Base-by-base conservation (phyloP, 768 basidiomycete genomes). In the Phaeotremella fagi region DNA sequence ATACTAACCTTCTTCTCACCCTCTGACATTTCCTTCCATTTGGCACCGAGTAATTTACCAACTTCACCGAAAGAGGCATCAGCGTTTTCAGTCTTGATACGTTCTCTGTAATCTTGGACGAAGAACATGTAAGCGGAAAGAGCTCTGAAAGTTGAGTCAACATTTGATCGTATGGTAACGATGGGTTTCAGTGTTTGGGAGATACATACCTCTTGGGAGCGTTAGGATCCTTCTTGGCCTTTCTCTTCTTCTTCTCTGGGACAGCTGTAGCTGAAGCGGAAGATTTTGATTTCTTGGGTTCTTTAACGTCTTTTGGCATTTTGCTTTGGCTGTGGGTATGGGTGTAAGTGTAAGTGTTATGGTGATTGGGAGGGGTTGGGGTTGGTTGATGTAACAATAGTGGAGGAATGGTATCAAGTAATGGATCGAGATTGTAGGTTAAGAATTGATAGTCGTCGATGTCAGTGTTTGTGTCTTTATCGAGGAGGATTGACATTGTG, bases 41-140 rank as follows among this genome's bases (percentile, higher is more conserved):
- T 91, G 47, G 86, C 85, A 36, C 94, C 94, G 54, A 98, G 84
- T 42, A 95, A 81, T 78, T 91, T 95, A 65, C 92, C 94, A 54
- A 95, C 82, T 80, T 61, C 61, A 87, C 91, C 92, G 70, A 97
- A 98, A 51, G 85, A 81, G 25, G 89, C 90, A 54, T 91, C 89
- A 45, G 92, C 92, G 78, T 97, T 94, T 78, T 95, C 90, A 53
- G 82, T 71, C 84, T 92, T 94, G 81, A 97, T 88, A 73, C 87
- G 83, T 77, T 92, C 87, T 72, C 92, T 82, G 88, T 89, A 87
- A 75, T 90, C 92, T 75, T 91, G 88, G 66, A 83, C 85, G 81
- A 97, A 98, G 86, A 91, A 91, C 94, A 98, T 95, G 79, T 95
- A 98, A 35, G 94, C 90, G 26, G 91, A 95, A 42, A 95, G 81